Percentiles rank a stretch among this genome's conserved stretches.
Evolutionary conservation across 768 basidiomycete species (phyloP).

Genomic region (Pleurotus cornucopiae): DNA sequence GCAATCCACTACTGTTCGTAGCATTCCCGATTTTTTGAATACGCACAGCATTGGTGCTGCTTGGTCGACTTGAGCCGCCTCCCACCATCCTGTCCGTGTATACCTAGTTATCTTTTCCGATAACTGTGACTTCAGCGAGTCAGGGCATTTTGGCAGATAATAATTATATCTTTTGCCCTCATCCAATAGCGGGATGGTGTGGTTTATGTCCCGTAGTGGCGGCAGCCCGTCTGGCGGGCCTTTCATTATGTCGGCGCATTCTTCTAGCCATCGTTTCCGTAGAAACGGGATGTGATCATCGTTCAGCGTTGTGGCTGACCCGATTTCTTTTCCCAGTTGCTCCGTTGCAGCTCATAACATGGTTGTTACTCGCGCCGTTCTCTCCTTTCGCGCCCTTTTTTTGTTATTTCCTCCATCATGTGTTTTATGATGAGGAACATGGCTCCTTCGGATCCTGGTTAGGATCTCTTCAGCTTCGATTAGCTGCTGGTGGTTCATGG

Average conservation of each 20-base stretch:
- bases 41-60: constrained; percentile 25
- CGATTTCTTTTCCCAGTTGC: too few species aligned
- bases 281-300: constrained; percentile 9
- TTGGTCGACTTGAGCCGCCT: constrained; percentile 13
- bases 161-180: constrained; percentile 24
- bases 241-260: constrained; percentile 19
- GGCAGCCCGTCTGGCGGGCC: constrained; percentile 22
- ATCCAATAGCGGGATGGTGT: constrained; percentile 32
- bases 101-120: constrained; percentile 28
- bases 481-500: too few species aligned
- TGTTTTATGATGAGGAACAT: too few species aligned
- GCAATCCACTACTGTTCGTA: constrained; percentile 31
- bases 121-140: constrained; percentile 22
- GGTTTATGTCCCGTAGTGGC: constrained; percentile 31
- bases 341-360: too few species aligned
- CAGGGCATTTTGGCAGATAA: constrained; percentile 25
- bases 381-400: too few species aligned
- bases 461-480: too few species aligned
- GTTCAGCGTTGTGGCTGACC: neutral
- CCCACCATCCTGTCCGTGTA: constrained; percentile 30
- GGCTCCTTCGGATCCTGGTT: too few species aligned
- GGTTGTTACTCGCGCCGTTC: too few species aligned
- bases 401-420: too few species aligned
- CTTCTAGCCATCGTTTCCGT: constrained; percentile 16
- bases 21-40: constrained; percentile 25